These are phyloP conservation scores for Cutaneotrichosporon cutaneum DNA, from an alignment of 1,284 basidiomycete species.

Conservation along the genomic window DNA sequence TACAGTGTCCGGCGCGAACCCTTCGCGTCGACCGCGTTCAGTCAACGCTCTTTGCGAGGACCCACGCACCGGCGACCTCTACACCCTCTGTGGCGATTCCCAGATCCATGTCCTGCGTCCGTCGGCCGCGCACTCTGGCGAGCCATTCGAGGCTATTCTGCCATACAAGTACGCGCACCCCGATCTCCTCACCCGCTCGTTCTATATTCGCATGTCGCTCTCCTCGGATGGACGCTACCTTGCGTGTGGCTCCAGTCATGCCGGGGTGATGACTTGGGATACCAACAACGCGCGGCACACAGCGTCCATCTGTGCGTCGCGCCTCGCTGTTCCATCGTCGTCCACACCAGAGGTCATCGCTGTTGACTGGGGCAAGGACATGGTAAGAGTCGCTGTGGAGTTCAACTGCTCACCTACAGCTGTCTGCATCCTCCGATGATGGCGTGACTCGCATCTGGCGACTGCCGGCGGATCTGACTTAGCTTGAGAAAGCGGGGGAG, in stretches of 20 bases:
- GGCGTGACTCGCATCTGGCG: conserved; percentile 47
- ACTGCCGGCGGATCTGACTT: conserved; percentile 39
- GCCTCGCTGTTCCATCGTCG: conserved; percentile 3
- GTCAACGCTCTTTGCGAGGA: conserved; percentile 45
- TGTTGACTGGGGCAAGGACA: conserved; percentile 50
- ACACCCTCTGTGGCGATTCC: conserved; percentile 43
- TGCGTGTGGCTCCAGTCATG: conserved; percentile 41
- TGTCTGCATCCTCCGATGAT: conserved; percentile 49
- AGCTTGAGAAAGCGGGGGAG: too few species aligned
- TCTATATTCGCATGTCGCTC: conserved; percentile 48
- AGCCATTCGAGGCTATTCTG: conserved; percentile 26
- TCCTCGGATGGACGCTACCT: conserved; percentile 47
- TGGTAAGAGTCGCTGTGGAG: conserved; percentile 33
- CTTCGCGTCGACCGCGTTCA: conserved; percentile 38
- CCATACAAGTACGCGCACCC: conserved; percentile 43
- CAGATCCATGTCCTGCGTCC: conserved; percentile 45
- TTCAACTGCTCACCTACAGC: conserved; percentile 20
- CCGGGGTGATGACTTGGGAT: conserved; percentile 49
- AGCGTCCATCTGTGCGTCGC: not conserved
- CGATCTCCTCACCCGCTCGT: conserved; percentile 37
- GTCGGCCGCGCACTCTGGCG: conserved; percentile 20
- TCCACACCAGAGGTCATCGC: conserved; percentile 40
- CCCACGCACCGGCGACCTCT: conserved; percentile 43
- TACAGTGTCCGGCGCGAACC: conserved; percentile 27
- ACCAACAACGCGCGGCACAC: conserved; percentile 7